phyloP scores from a whole-genome alignment of 305 asterid genomes.

The Fraxinus albicans region DNA sequence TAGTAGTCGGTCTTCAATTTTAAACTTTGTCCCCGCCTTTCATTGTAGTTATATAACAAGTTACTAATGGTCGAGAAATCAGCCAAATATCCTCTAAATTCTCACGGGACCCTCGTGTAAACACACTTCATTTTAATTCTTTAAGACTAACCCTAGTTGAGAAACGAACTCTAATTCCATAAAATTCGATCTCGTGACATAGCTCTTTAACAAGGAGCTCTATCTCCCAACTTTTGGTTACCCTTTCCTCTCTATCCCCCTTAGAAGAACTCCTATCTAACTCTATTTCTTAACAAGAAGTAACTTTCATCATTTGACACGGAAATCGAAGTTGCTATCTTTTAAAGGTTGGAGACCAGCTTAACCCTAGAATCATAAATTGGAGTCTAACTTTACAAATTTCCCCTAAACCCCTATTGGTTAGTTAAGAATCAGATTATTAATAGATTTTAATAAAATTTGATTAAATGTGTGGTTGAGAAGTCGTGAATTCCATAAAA shows the following conservation, averaged over 20 bases:
- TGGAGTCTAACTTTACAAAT: background rate
- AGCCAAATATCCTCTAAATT: no score
- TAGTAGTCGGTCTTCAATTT: background rate
- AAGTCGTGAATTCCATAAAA: no score
- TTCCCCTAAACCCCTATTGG: background rate
- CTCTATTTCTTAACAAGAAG: no score
- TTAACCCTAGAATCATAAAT: background rate
- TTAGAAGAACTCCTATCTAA: background rate
- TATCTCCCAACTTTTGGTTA: background rate
- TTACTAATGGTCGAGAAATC: background rate
- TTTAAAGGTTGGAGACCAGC: background rate
- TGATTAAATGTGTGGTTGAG: background rate
- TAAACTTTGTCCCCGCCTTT: background rate
- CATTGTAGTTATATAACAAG: background rate
- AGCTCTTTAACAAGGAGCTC: background rate
- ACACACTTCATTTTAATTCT: background rate
- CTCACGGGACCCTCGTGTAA: background rate
- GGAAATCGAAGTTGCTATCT: background rate
- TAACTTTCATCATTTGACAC: background rate
- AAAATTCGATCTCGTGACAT: no score
- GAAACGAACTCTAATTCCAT: background rate
- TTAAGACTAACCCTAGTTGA: background rate
- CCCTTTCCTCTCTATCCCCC: background rate
- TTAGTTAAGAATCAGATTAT: background rate
- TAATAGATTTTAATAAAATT: background rate